phyloP scores from a whole-genome alignment of 805 yeast species.

The Candida vaughaniae region DNA sequence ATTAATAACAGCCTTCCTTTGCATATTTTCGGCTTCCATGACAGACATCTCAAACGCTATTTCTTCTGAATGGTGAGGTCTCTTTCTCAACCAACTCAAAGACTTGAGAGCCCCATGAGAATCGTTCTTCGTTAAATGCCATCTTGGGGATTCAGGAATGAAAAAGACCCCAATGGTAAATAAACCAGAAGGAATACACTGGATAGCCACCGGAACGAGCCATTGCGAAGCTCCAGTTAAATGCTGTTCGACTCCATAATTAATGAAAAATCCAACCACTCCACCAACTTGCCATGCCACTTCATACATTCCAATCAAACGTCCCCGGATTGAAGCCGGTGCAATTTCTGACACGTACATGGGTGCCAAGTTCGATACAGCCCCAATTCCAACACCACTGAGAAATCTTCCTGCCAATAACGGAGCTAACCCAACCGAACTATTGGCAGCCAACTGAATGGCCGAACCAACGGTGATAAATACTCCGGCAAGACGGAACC shows the following conservation, averaged over 20 bases:
- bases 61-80: conserved; percentile 38
- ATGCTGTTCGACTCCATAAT: conserved; percentile 42
- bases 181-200: conserved; percentile 44
- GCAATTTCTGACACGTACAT: conserved; percentile 45
- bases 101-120: conserved; percentile 32
- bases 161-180: conserved; percentile 39
- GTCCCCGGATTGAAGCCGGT: conserved; percentile 47
- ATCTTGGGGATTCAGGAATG: conserved; percentile 48
- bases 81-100: conserved; percentile 37
- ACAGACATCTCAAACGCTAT: conserved; percentile 37
- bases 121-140: conserved; percentile 35
- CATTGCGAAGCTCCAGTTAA: conserved; percentile 41
- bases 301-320: conserved; percentile 47
- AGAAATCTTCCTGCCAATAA: conserved; percentile 50
- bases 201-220: conserved; percentile 49
- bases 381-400: conserved; percentile 55
- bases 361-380: conserved; percentile 49
- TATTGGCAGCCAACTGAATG: conserved; percentile 32
- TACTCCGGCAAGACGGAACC: conserved; percentile 36
- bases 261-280: conserved; percentile 49
- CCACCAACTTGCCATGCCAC: conserved; percentile 51
- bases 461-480: conserved; percentile 42
- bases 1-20: conserved; percentile 29
- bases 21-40: conserved; percentile 23
- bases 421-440: conserved; percentile 32